Conservation (phyloP, 2,329 filamentous ascomycete genomes). For the Stachybotrys elegans region DNA sequence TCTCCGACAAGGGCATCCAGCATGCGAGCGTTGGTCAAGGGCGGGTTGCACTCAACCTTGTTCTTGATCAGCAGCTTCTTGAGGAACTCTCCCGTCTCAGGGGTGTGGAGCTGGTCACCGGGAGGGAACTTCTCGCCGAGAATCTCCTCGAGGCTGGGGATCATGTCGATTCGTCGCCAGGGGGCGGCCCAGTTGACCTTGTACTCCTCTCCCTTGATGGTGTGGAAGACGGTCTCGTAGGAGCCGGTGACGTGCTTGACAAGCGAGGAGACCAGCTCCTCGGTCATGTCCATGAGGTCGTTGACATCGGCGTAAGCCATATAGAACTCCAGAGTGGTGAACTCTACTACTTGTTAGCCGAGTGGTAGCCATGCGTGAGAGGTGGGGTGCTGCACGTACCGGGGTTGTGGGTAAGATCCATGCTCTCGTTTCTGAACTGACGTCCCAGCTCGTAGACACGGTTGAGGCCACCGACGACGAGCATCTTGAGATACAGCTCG, state of each 20-base stretch:
- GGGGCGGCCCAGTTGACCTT: conserved; percentile 94
- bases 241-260: conserved; percentile 85
- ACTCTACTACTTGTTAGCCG: conserved; percentile 53
- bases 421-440: conserved; percentile 89
- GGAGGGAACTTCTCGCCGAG: conserved; percentile 92
- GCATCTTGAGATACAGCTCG: conserved; percentile 94
- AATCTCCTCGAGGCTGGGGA: conserved; percentile 74
- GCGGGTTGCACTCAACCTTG: conserved; percentile 83
- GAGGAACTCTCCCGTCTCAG: conserved; percentile 86
- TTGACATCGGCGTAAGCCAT: conserved; percentile 89
- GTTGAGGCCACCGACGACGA: conserved; percentile 88
- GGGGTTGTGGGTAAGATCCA: conserved; percentile 75
- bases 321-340: conserved; percentile 97
- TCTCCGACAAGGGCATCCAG: conserved; percentile 92
- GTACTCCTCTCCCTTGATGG: conserved; percentile 78
- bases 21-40: conserved; percentile 91
- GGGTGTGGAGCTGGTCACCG: conserved; percentile 81
- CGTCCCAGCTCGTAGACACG: conserved; percentile 93
- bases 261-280: conserved; percentile 84
- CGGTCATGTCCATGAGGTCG: conserved; percentile 75
- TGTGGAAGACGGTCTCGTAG: conserved; percentile 82
- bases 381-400: conserved; percentile 13
- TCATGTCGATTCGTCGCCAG: conserved; percentile 95
- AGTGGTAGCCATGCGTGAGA: no score
- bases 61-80: conserved; percentile 79